Percentiles rank a stretch among this genome's conserved stretches.
Conservation (phyloP, 345 rosid genomes). For the Excoecaria agallocha region DNA sequence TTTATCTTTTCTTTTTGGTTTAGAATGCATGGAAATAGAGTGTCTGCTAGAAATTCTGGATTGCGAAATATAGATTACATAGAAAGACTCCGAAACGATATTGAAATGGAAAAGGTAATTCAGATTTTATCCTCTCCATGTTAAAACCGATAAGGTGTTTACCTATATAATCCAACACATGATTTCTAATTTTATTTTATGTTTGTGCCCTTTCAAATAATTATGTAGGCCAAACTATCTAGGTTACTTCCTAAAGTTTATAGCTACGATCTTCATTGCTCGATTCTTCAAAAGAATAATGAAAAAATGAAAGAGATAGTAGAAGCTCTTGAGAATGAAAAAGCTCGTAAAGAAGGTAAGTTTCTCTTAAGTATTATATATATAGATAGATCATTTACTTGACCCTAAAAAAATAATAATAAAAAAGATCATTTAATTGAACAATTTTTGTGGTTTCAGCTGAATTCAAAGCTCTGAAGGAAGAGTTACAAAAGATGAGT, state of each 20-base stretch:
- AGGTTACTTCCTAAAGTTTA: neutral
- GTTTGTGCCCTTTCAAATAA: neutral
- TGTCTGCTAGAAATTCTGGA: too few relatives aligned
- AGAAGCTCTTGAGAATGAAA: slow-evolving; percentile 3
- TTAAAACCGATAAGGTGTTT: neutral
- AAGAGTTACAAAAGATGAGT: slow-evolving; percentile 8
- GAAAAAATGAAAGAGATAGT: neutral
- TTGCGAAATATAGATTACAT: neutral
- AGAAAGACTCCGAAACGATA: slow-evolving; percentile 1
- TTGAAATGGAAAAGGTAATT: neutral
- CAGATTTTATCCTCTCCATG: too few relatives aligned
- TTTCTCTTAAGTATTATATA: too few relatives aligned
- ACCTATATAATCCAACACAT: too few relatives aligned
- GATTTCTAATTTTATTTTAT: too few relatives aligned
- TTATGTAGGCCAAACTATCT: slow-evolving; percentile 10
- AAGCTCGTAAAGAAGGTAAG: slow-evolving; percentile 14
- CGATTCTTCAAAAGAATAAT: slow-evolving; percentile 5
- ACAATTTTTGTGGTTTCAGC: slow-evolving; percentile 3
- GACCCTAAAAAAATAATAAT: neutral
- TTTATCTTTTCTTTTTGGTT: too few relatives aligned
- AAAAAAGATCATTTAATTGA: too few relatives aligned
- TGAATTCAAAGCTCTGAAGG: slow-evolving; percentile 13
- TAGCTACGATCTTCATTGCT: neutral
- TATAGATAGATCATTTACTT: too few relatives aligned
- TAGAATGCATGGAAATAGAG: too few relatives aligned